Conservation (phyloP, 2,329 filamentous ascomycete genomes). For the Trichoderma koningiopsis region DNA sequence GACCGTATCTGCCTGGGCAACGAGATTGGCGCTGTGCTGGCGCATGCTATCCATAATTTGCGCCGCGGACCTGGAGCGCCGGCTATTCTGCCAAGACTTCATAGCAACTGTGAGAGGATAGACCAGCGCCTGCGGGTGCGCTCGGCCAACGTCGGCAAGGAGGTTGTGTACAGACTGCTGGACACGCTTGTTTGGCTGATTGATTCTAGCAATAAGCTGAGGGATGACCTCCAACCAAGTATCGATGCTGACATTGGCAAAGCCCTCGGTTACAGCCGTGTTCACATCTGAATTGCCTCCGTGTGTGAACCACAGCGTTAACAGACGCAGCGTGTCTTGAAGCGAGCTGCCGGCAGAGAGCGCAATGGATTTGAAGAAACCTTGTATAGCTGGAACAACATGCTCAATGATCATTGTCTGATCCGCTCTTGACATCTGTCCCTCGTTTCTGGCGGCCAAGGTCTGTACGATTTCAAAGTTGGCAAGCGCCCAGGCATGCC, state of each 20-base stretch:
- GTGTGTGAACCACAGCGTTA: constrained; percentile 96
- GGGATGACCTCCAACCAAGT: constrained; percentile 99
- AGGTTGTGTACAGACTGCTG: constrained; percentile 90
- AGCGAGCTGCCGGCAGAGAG: constrained; percentile 89
- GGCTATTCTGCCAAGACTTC: constrained; percentile 83
- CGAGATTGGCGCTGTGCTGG: constrained; percentile 86
- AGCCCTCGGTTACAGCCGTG: constrained; percentile 83
- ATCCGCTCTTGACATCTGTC: constrained; percentile 50
- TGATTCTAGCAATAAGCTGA: constrained; percentile 95
- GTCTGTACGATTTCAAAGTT: constrained; percentile 98
- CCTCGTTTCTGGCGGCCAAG: constrained; percentile 67
- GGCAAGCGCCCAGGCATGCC: constrained; percentile 97
- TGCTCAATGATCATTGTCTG: constrained; percentile 76
- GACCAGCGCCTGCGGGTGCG: constrained; percentile 93
- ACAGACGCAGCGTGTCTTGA: constrained; percentile 87
- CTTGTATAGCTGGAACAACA: constrained; percentile 90
- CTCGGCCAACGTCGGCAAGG: constrained; percentile 87
- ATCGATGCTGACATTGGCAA: constrained; percentile 89
- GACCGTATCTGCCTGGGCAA: constrained; percentile 92
- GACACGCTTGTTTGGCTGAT: constrained; percentile 87
- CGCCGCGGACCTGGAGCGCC: constrained; percentile 82
- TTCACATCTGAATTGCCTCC: constrained; percentile 89
- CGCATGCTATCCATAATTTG: constrained; percentile 99
- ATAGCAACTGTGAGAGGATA: constrained; percentile 97
- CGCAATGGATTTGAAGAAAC: constrained; percentile 97